Base-by-base conservation (phyloP, 306 rosid species). In the Vigna unguiculata region DNA sequence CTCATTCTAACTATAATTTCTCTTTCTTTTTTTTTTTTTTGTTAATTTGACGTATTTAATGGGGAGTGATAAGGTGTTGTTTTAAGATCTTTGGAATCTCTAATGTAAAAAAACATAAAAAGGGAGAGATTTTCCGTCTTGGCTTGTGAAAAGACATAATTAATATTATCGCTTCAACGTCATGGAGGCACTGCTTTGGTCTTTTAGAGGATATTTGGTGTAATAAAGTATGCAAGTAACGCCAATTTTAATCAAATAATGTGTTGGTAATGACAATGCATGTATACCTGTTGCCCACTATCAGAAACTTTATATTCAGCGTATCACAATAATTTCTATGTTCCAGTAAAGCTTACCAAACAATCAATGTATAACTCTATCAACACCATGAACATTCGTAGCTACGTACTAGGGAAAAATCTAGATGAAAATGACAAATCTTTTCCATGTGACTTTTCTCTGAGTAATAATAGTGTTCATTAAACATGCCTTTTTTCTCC, bases 191-290 rank as follows among this genome's bases (percentile, higher is more conserved):
- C 5, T 30, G 36, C 4, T 14, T 16, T 55, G 66, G 22, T 15
- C 34, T 52, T 48, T 49, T 49, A 9, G 54, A n/a, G 21, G 54
- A 49, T 49, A 14, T 49, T 43, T 72, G 55, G 45, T 43, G 69
- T 20, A 54, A 45, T 2, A 71, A 74, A 22, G 70, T 5, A 8
- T 30, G 54, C 70, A 40, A 45, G 45, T 75, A 51, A 72, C 7
- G 60, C 68, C 81, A 67, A 55, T 36, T 28, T 51, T 16, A 14
- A 45, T 58, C 32, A 73, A 74, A 19, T 41, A 24, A 58, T 46
- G 21, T 14, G 38, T 36, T 34, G 45, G 1, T 21, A 12, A 67
- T 20, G 47, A 19, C 61, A 58, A 73, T 66, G n/a, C 43, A 17
- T 72, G 38, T 4, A 60, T 32, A 65, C 57, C 46, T 66, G 57